Percentiles rank a stretch among this genome's conserved stretches.
Conservation (phyloP, 2,329 filamentous ascomycete genomes). For the Sclerotiophoma versabilis region DNA sequence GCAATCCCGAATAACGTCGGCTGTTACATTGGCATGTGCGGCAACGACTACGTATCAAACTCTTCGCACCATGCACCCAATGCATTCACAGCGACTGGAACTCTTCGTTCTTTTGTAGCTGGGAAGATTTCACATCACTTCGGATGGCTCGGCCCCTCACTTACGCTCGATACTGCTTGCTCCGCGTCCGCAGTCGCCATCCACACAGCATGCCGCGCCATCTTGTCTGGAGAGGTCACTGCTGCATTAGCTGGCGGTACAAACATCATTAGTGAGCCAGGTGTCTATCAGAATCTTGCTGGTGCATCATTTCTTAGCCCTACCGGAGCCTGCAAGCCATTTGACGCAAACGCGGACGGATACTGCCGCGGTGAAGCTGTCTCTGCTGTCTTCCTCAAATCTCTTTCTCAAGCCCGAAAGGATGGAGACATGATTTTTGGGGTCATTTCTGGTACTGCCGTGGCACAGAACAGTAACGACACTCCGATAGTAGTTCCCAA, state of each 20-base stretch:
- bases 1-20: constrained; percentile 31
- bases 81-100: constrained; percentile 41
- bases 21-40: constrained; percentile 37
- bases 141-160: constrained; percentile 33
- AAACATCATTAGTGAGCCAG: constrained; percentile 41
- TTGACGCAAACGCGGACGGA: constrained; percentile 54
- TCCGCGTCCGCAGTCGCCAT: constrained; percentile 33
- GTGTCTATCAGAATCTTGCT: constrained; percentile 43
- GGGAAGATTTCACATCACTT: constrained; percentile 37
- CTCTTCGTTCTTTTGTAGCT: constrained; percentile 24
- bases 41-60: constrained; percentile 42
- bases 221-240: constrained; percentile 35
- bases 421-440: constrained; percentile 59
- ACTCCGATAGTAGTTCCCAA: constrained; percentile 22
- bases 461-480: constrained; percentile 21
- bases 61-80: constrained; percentile 29
- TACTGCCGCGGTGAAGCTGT: constrained; percentile 62
- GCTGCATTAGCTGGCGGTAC: constrained; percentile 48
- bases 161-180: constrained; percentile 46
- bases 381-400: constrained; percentile 59
- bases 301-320: constrained; percentile 53
- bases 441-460: constrained; percentile 45
- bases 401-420: constrained; percentile 56
- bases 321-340: constrained; percentile 56
- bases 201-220: constrained; percentile 36